These are phyloP conservation scores for Cercophora sp. DNA, from an alignment of 495 filamentous ascomycete genomes.

Conservation along the genomic window DNA sequence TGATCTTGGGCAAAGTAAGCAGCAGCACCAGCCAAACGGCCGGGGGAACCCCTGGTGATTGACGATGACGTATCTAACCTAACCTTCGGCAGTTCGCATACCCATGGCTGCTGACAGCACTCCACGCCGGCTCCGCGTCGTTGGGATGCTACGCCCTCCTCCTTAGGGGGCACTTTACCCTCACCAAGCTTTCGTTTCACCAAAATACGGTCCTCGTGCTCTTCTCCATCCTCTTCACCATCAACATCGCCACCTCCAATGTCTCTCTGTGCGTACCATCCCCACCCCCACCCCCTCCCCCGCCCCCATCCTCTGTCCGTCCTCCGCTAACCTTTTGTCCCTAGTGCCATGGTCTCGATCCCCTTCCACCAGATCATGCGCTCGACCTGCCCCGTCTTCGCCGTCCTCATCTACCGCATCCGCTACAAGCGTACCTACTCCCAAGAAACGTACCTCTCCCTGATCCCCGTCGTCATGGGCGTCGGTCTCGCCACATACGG, in stretches of 20 bases:
- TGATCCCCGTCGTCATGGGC: conserved; percentile 55
- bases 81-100: conserved; percentile 43
- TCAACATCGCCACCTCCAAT: conserved; percentile 58
- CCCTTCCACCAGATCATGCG: conserved; percentile 59
- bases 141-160: conserved; percentile 48
- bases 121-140: conserved; percentile 49
- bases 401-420: conserved; percentile 52
- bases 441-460: conserved; percentile 48
- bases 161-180: conserved; percentile 40
- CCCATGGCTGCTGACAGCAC: conserved; percentile 53
- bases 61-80: background rate
- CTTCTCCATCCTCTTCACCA: conserved; percentile 55
- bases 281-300: background rate
- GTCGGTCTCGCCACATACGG: conserved; percentile 53
- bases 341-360: conserved; percentile 51
- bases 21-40: background rate
- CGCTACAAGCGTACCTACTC: conserved; percentile 46
- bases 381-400: conserved; percentile 52
- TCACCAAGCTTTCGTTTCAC: conserved; percentile 40
- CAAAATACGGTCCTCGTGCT: conserved; percentile 45
- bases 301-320: background rate
- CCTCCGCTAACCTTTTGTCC: background rate
- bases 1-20: conserved; percentile 47
- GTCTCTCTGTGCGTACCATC: conserved; percentile 41
- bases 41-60: background rate